Conservation (phyloP, 140 eudicot species). For the Erigeron philadelphicus region DNA sequence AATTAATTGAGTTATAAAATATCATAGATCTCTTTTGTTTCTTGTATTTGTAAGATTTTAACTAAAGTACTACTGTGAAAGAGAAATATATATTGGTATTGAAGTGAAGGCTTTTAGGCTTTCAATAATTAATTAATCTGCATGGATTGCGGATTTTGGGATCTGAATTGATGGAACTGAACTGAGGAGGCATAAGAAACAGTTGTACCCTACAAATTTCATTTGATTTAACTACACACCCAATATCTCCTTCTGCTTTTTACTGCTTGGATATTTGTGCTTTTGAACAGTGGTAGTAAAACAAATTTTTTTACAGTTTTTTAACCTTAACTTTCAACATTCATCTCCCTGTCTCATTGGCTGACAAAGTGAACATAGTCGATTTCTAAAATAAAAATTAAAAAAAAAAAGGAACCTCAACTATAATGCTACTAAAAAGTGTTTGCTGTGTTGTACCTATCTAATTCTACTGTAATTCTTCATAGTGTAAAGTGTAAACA, state of each 20-base stretch:
- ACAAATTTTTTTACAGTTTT: neutral
- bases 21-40: neutral
- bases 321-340: too few relatives aligned
- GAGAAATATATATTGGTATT: constrained; percentile 4
- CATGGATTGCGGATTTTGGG: constrained; percentile 46
- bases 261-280: constrained; percentile 52
- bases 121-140: constrained; percentile 24
- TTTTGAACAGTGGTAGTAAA: constrained; percentile 29
- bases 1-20: too few relatives aligned
- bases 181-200: constrained; percentile 29
- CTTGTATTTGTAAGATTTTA: constrained; percentile 23
- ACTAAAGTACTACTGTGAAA: constrained; percentile 18
- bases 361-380: too few relatives aligned
- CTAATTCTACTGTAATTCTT: too few relatives aligned
- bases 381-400: too few relatives aligned
- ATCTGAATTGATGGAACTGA: constrained; percentile 38
- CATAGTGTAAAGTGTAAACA: too few relatives aligned
- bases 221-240: constrained; percentile 61
- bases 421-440: too few relatives aligned
- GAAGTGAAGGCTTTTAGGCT: constrained; percentile 22
- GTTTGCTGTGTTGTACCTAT: too few relatives aligned
- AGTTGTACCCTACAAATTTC: constrained; percentile 37
- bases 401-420: too few relatives aligned
- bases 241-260: constrained; percentile 62
- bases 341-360: too few relatives aligned